Evolutionary conservation across 305 asterid genomes (phyloP), one percentile per base, ranked within the genome.

Genomic region (Petunia hybrid): DNA sequence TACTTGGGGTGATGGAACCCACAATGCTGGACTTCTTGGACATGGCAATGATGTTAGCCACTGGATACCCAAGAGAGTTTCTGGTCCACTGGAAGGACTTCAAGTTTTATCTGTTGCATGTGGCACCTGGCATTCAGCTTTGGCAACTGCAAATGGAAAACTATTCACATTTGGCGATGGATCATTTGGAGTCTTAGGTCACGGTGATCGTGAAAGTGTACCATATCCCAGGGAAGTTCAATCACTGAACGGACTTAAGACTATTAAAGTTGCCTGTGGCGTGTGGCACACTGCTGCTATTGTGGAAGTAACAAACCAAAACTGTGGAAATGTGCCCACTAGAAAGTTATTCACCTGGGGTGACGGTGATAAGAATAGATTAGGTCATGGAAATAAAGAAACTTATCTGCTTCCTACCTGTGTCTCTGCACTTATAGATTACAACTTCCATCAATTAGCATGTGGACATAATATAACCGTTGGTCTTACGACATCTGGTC

Each of bases 221-320:
- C 64, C 85, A 4, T 86, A 84, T 64, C 99, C 98, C 2, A 91
- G 71, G 86, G 98, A 91, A 85, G 94, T 94, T 81, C 85, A 88
- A 61, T 84, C 92, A 4, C 83, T 95, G 84, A 80, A 87, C 59
- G 98, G 96, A 48, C 79, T 92, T 38, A 95, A 87, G 86, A 88
- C 91, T 1, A 67, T 92, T 62, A 88, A 91, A 59, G 90, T 94
- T 77, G 88, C 95, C 1, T 94, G 99, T 46, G 97, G 98, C 16
- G 84, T 91, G 43, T 95, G 98, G 98, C 98, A 95, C 80, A 94
- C 99, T 10, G 98, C 97, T 56, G 98, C 99, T 36, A 91, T 95
- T 67, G 87, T 94, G 70, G 99, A 92, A 83, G 90, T 91, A 68
- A 79, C 90, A 4, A 92, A 85, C 80, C 97, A 88, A 77, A 43